Evolutionary conservation across 345 rosid species (phyloP).

Genomic region (Dovyalis caffra): DNA sequence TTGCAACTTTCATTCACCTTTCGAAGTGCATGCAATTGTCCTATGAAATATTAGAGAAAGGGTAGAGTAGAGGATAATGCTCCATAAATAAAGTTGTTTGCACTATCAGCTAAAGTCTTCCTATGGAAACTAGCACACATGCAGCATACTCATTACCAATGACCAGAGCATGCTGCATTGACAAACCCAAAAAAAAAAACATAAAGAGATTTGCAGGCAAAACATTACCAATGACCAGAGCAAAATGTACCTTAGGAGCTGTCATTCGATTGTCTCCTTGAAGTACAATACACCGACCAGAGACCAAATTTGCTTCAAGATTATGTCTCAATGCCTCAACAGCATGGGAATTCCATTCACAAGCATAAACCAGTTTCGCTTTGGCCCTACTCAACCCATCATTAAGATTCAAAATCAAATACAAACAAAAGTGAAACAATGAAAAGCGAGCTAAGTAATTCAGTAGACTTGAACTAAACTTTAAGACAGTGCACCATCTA

Average conservation of each 20-base stretch:
- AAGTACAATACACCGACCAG: slow-evolving; percentile 70
- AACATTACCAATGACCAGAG: neutral
- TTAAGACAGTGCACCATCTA: neutral
- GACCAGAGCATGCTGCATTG: too few relatives aligned
- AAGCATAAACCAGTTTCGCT: slow-evolving; percentile 82
- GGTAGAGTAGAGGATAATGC: too few relatives aligned
- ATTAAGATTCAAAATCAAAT: neutral
- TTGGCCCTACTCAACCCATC: slow-evolving; percentile 57
- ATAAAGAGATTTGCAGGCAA: slow-evolving; percentile 1
- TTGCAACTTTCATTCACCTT: too few relatives aligned
- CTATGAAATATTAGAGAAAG: too few relatives aligned
- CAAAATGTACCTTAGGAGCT: slow-evolving; percentile 65
- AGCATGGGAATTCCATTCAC: slow-evolving; percentile 96
- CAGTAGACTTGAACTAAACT: neutral
- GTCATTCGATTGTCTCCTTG: slow-evolving; percentile 81
- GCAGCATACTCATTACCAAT: too few relatives aligned
- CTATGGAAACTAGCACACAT: neutral
- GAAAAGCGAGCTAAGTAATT: neutral
- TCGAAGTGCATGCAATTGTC: too few relatives aligned
- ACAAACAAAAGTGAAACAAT: neutral
- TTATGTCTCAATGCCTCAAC: slow-evolving; percentile 73
- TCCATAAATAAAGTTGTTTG: too few relatives aligned
- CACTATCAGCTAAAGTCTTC: neutral
- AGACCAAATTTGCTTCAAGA: slow-evolving; percentile 64
- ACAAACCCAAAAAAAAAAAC: neutral